These are phyloP conservation scores for Leishmania braziliensis DNA, from an alignment of 208 protist species.

Conservation along the genomic window DNA sequence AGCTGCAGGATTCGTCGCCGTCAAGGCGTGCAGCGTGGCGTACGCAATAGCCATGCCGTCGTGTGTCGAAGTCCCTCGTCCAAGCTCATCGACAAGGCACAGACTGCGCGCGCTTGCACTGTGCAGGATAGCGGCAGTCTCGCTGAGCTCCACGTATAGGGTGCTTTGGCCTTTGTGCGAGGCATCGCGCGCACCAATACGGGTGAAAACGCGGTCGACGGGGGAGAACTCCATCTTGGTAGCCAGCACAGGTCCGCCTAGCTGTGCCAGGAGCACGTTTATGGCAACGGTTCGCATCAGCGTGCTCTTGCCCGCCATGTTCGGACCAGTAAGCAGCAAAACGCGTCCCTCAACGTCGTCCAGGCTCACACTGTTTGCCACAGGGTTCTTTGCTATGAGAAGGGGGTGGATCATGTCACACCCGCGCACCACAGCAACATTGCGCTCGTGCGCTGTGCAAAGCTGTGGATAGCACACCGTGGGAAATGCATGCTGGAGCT, in stretches of 20 bases:
- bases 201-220: constrained; percentile 97
- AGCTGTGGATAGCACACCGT: constrained; percentile 34
- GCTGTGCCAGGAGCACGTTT: constrained; percentile 95
- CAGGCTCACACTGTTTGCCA: constrained; percentile 77
- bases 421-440: constrained; percentile 25
- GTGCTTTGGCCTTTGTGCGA: constrained; percentile 97
- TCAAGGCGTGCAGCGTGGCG: constrained; percentile 90
- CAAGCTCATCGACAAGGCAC: constrained; percentile 98
- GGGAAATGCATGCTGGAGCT: constrained; percentile 33
- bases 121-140: constrained; percentile 88
- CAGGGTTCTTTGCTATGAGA: constrained; percentile 32
- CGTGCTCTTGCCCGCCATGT: constrained; percentile 99
- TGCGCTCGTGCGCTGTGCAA: background rate
- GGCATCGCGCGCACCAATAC: constrained; percentile 97
- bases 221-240: constrained; percentile 65
- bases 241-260: constrained; percentile 96
- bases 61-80: constrained; percentile 97
- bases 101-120: constrained; percentile 92
- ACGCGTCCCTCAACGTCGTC: constrained; percentile 79
- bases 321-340: constrained; percentile 97
- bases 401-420: constrained; percentile 43
- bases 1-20: constrained; percentile 26
- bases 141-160: constrained; percentile 97
- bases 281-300: constrained; percentile 95
- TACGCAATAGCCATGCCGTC: constrained; percentile 98